These are phyloP conservation scores for Flagelloscypha sp. DNA, from an alignment of 768 basidiomycete genomes.

Conservation along the genomic window DNA sequence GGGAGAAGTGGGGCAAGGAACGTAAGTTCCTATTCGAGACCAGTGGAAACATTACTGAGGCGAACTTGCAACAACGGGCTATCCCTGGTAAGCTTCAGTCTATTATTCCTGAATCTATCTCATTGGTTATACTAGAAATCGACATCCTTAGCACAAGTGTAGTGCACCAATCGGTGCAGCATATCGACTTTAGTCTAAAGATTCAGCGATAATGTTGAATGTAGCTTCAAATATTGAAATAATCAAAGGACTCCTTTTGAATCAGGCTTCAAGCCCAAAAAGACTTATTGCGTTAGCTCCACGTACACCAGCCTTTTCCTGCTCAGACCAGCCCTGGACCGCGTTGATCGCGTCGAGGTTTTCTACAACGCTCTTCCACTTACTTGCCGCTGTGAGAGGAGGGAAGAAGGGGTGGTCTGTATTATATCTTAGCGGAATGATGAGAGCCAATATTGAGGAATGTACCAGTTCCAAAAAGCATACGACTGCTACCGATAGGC, in stretches of 20 bases:
- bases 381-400: slow-evolving; percentile 55
- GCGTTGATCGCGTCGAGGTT: slow-evolving; percentile 73
- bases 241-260: slow-evolving; percentile 4
- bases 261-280: slow-evolving; percentile 39
- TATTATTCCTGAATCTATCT: background rate
- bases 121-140: slow-evolving; percentile 53
- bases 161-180: slow-evolving; percentile 87
- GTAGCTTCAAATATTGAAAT: slow-evolving; percentile 6
- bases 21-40: slow-evolving; percentile 87
- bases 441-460: too few relatives aligned
- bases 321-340: slow-evolving; percentile 52
- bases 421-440: too few relatives aligned
- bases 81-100: slow-evolving; percentile 57
- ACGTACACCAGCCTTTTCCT: slow-evolving; percentile 55
- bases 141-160: slow-evolving; percentile 90
- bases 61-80: slow-evolving; percentile 70
- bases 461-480: slow-evolving; percentile 81
- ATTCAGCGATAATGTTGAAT: slow-evolving; percentile 44
- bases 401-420: slow-evolving; percentile 94
- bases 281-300: slow-evolving; percentile 68
- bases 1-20: slow-evolving; percentile 71
- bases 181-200: slow-evolving; percentile 96
- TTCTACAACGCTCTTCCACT: slow-evolving; percentile 81
- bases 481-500: slow-evolving; percentile 42
- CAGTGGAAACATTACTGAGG: slow-evolving; percentile 90